Evolutionary conservation across 2,329 filamentous ascomycete genomes (phyloP).

Genomic region (Calonectria honghensis): DNA sequence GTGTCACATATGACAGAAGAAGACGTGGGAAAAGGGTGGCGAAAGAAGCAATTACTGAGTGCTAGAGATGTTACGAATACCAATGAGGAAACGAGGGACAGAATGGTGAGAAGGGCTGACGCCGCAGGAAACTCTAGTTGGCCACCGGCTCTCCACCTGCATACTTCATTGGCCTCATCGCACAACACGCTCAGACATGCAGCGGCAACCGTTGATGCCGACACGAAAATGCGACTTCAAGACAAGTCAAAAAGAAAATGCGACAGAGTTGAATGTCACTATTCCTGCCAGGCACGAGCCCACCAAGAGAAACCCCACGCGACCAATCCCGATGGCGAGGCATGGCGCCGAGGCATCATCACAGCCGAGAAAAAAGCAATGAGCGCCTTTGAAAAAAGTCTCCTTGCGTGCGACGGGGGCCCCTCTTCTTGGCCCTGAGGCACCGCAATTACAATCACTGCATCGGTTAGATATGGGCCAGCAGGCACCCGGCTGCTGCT

Average conservation of each 20-base stretch:
- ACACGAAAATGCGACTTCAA: constrained; percentile 9
- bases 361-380: constrained; percentile 29
- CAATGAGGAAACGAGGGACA: background rate
- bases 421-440: background rate
- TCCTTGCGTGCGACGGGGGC: constrained; percentile 10
- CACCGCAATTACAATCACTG: constrained; percentile 9
- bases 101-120: background rate
- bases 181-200: constrained; percentile 1
- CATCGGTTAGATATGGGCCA: constrained; percentile 11
- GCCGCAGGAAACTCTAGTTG: constrained; percentile 24
- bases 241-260: background rate
- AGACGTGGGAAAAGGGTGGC: background rate
- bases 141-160: constrained; percentile 6
- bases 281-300: background rate
- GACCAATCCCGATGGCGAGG: background rate
- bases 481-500: background rate
- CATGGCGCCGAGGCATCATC: constrained; percentile 6
- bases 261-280: background rate
- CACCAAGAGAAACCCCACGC: constrained; percentile 1
- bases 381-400: constrained; percentile 9
- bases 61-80: background rate
- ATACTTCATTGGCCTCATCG: constrained; percentile 2
- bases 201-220: constrained; percentile 1
- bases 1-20: constrained; percentile 6
- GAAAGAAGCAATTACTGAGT: constrained; percentile 12